phyloP scores from a whole-genome alignment of 1,284 basidiomycete species.

The Melampsora occidentalis region DNA sequence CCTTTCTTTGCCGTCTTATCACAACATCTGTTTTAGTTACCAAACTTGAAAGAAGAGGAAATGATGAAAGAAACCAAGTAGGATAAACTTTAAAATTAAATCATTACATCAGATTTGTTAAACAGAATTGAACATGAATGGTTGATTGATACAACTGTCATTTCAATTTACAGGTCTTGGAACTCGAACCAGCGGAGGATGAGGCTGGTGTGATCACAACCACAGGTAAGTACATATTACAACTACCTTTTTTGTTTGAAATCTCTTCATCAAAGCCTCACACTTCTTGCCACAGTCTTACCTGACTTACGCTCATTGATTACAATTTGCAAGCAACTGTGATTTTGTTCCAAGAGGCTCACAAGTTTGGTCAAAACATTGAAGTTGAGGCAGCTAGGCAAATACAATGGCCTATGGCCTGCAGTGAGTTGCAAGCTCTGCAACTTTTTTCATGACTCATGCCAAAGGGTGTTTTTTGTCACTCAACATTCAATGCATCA shows the following conservation, averaged over 20 bases:
- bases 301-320: conserved; percentile 99
- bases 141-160: too few relatives aligned
- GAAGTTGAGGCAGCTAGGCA: conserved; percentile 84
- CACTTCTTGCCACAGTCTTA: conserved; percentile 62
- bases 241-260: background rate
- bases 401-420: conserved; percentile 79
- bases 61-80: too few relatives aligned
- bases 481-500: background rate
- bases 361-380: conserved; percentile 91
- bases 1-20: too few relatives aligned
- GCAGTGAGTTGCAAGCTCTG: conserved; percentile 96
- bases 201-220: conserved; percentile 71
- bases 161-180: conserved; percentile 69
- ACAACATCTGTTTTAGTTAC: too few relatives aligned
- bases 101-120: too few relatives aligned
- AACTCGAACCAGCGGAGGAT: conserved; percentile 55
- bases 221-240: conserved; percentile 70
- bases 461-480: conserved; percentile 70
- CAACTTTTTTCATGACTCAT: conserved; percentile 95
- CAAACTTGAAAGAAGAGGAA: too few relatives aligned
- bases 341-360: conserved; percentile 93
- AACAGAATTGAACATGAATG: too few relatives aligned
- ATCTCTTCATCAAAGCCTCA: background rate
- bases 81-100: too few relatives aligned
- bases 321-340: conserved; percentile 80